Base-by-base conservation (phyloP, 2,329 filamentous ascomycete genomes). In the Colletotrichum scovillei region DNA sequence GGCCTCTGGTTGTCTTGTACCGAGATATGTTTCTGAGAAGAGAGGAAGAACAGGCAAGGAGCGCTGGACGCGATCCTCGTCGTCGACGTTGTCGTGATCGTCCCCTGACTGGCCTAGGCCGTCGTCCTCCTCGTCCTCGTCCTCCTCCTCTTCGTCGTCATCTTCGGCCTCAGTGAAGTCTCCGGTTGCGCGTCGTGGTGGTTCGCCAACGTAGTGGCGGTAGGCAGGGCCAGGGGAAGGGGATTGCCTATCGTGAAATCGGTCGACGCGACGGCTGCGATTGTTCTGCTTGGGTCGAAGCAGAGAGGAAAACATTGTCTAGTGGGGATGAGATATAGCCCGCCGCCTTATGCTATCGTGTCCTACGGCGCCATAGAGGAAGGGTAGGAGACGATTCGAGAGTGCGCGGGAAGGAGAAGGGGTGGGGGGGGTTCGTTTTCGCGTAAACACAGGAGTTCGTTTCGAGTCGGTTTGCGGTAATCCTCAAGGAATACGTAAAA, bases 1-100 rank as follows among this genome's bases (percentile, higher is more conserved):
- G n/a, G 35, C 30, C 8, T 32, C 38, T 30, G 42, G 62, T 11
- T 11, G 30, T 58, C n/a, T 14, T 66, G 66, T 86, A 95, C 93
- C 93, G 76, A 97, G 88, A 82, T 95, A 92, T 69, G 90, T 89
- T 26, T 93, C 90, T 59, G 94, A 95, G 82, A 97, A 97, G 69
- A 97, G 91, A 60, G 95, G 95, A 74, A 97, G 86, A 57, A 90
- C 79, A 28, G 84, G 84, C 76, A 81, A 80, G 69, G 76, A 78
- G 66, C 75, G 68, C 35, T 73, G 75, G 62, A 78, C 69, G 12
- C 78, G 80, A 63, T 85, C 83, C 22, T 84, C 82, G 55, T 81
- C 79, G 19, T 78, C 81, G n/a, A 78, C 78, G n/a, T 75, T 76
- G n/a, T 77, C 78, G 14, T 84, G 82, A 22, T 84, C 85, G 11